Percentiles rank a stretch among this genome's conserved stretches.
These are phyloP conservation scores for Dipodascopsis uninucleata DNA, from an alignment of 805 yeast species.

Conservation along the genomic window DNA sequence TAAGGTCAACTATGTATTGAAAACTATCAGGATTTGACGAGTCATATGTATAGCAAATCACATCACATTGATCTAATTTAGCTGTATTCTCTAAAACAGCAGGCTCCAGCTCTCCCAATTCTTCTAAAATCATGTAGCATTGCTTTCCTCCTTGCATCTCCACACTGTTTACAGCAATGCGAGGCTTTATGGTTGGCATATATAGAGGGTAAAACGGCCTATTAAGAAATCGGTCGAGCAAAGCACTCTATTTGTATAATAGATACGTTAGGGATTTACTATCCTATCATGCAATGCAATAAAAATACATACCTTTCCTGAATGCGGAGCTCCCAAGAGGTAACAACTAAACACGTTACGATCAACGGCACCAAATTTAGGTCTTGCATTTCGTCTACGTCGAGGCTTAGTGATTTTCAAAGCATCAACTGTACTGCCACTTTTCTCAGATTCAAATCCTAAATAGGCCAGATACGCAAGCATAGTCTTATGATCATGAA, in stretches of 20 bases:
- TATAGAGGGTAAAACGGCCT: slow-evolving; percentile 66
- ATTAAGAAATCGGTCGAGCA: slow-evolving; percentile 76
- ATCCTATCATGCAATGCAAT: not conserved
- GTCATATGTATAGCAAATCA: slow-evolving; percentile 83
- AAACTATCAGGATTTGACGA: slow-evolving; percentile 95
- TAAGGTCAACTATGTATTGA: slow-evolving; percentile 69
- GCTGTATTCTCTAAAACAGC: slow-evolving; percentile 70
- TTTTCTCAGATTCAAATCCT: slow-evolving; percentile 60
- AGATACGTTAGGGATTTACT: not conserved
- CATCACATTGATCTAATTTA: slow-evolving; percentile 82
- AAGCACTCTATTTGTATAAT: slow-evolving; percentile 46
- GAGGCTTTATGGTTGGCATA: slow-evolving; percentile 77
- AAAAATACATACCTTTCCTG: slow-evolving; percentile 57
- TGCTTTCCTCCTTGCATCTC: slow-evolving; percentile 94
- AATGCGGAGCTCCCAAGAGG: slow-evolving; percentile 75
- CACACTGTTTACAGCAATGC: slow-evolving; percentile 84
- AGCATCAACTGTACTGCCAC: slow-evolving; percentile 44
- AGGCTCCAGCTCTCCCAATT: slow-evolving; percentile 79
- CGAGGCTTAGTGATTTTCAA: slow-evolving; percentile 80
- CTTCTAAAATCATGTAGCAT: slow-evolving; percentile 81
- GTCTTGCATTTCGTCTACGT: slow-evolving; percentile 57
- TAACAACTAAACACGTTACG: slow-evolving; percentile 90
- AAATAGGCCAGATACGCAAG: slow-evolving; percentile 84
- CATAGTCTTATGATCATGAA: slow-evolving; percentile 75
- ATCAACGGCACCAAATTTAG: slow-evolving; percentile 62